Percentiles rank a stretch among this genome's conserved stretches.
Evolutionary conservation across 2,329 filamentous ascomycete species (phyloP).

Genomic region (Grosmannia clavigera): DNA sequence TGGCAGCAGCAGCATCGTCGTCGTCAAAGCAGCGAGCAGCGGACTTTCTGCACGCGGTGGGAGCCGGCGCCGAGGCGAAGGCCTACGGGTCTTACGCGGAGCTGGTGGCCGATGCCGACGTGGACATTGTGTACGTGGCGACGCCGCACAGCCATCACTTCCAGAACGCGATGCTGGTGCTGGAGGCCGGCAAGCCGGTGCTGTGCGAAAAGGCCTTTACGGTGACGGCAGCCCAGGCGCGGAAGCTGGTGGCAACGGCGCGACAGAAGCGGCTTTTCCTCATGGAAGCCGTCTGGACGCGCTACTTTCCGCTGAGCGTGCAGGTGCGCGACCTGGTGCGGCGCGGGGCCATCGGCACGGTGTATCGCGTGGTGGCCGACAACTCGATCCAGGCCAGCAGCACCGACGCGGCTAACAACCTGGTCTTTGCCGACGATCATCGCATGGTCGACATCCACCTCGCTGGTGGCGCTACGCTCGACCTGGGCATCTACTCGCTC

Average conservation of each 20-base stretch:
- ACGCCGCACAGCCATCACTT: slow-evolving; percentile 91
- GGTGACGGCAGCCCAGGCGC: slow-evolving; percentile 66
- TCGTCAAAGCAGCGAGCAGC: slow-evolving; percentile 56
- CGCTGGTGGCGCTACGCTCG: slow-evolving; percentile 70
- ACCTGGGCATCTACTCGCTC: slow-evolving; percentile 78
- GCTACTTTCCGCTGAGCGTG: slow-evolving; percentile 75
- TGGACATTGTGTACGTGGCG: slow-evolving; percentile 81
- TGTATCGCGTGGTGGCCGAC: slow-evolving; percentile 49
- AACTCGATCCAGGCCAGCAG: slow-evolving; percentile 48
- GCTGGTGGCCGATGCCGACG: slow-evolving; percentile 62
- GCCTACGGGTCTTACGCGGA: slow-evolving; percentile 74
- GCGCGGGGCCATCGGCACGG: slow-evolving; percentile 42
- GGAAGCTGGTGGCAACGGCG: slow-evolving; percentile 59
- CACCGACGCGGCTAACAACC: slow-evolving; percentile 22
- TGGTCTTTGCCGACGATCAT: slow-evolving; percentile 47
- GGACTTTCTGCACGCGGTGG: slow-evolving; percentile 59
- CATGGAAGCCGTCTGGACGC: slow-evolving; percentile 85
- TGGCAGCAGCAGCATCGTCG: slow-evolving; percentile 72
- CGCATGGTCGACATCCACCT: slow-evolving; percentile 75
- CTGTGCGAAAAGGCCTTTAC: slow-evolving; percentile 88
- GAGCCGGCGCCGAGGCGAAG: slow-evolving; percentile 51
- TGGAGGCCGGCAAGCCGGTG: slow-evolving; percentile 76
- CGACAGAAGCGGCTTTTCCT: slow-evolving; percentile 61
- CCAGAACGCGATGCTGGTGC: slow-evolving; percentile 75
- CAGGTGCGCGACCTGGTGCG: slow-evolving; percentile 55